These are phyloP conservation scores for Colletotrichum melonis DNA, from an alignment of 2,329 filamentous ascomycete genomes.

Conservation along the genomic window DNA sequence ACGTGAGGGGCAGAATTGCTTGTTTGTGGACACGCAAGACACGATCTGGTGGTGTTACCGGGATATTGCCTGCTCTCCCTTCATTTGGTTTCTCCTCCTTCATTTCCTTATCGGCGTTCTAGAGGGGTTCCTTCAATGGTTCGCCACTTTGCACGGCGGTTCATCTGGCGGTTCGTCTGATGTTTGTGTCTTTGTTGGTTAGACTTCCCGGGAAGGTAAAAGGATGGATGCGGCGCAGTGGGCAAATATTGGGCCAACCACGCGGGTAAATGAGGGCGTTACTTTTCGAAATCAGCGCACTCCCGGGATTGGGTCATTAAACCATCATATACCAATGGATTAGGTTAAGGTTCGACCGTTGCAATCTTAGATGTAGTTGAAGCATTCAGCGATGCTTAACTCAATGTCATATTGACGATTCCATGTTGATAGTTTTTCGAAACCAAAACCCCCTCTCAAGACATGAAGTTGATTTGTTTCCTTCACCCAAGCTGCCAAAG, in stretches of 20 bases:
- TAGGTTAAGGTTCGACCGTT: neutral
- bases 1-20: constrained; percentile 1
- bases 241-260: constrained; percentile 1
- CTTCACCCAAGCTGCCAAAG: constrained; percentile 8
- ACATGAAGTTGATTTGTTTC: neutral
- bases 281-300: constrained; percentile 21
- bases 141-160: neutral
- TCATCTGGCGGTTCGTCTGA: constrained; percentile 2
- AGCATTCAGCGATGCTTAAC: neutral
- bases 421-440: too few relatives aligned
- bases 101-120: constrained; percentile 13
- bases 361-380: neutral
- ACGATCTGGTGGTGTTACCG: constrained; percentile 8
- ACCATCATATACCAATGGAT: too few relatives aligned
- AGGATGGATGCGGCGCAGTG: neutral
- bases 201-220: neutral
- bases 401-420: too few relatives aligned
- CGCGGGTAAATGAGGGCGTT: constrained; percentile 15
- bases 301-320: neutral
- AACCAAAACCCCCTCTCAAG: neutral
- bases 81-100: constrained; percentile 26
- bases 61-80: constrained; percentile 11
- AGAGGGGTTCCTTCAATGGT: neutral
- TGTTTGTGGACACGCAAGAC: neutral
- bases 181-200: neutral